Evolutionary conservation across 768 basidiomycete species (phyloP), one percentile per base, ranked within the genome.

Genomic region (Lactarius psammicola): DNA sequence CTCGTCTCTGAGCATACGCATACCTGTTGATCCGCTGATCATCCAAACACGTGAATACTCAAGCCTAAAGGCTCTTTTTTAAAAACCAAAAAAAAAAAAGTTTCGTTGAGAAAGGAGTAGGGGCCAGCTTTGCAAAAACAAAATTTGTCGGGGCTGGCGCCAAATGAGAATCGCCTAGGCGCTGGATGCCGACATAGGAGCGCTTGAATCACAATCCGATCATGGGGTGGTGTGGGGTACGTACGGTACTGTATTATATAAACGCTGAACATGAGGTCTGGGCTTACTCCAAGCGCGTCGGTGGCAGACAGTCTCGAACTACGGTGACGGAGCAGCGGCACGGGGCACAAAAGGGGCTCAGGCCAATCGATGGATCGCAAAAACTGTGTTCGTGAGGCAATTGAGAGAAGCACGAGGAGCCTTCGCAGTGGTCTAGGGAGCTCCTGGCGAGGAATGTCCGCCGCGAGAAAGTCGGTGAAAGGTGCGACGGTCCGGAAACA

Each of bases 171-270:
- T 4, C 10, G 38, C 33, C 44, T 30, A 13, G 54, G 59, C 60
- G 55, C 46, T 23, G 46, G n/a, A 23, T 23, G 59, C 54, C 60
- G 64, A 65, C 59, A 38, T 17, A n/a, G 28, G 17, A 33, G 60
- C 60, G 56, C 60, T 62, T 53, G 49, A n/a, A 1, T 13, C 44
- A 51, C 31, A 55, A 38, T 49, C 65, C 56, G 60, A 51, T 49
- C 56, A 61, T 66, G 65, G 65, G 65, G 60, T 57, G 56, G 34
- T 66, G 65, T 53, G 65, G 65, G 65, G 65, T 62, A 49, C 49
- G n/a, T n/a, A 42, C 49, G 49, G 11, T 23, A 49, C 5, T 49
- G 49, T 23, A 26, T 49, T 23, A 9, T 15, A 65, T 53, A 54
- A 51, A 60, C 65, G 65, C 60, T 55, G 34, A 11, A n/a, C 20